These are phyloP conservation scores for Pseudopediastrum boryanum DNA, from an alignment of 139 green algal species.

Conservation along the genomic window DNA sequence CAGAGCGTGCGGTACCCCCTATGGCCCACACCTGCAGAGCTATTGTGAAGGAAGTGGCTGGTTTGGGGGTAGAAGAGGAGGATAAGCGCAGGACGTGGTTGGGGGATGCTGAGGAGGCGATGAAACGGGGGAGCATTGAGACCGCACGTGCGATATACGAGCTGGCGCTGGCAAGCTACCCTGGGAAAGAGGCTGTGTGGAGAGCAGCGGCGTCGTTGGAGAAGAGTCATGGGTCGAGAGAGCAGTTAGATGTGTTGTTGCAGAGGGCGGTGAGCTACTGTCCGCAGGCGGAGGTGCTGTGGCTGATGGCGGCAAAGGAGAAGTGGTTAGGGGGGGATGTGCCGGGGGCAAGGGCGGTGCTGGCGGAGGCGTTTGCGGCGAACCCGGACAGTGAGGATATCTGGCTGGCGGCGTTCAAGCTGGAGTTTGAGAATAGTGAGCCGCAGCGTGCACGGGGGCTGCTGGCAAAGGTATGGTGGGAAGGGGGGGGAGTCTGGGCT, in stretches of 20 bases:
- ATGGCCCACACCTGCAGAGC: conserved; percentile 74
- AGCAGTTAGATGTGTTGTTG: conserved; percentile 86
- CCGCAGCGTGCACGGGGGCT: conserved; percentile 70
- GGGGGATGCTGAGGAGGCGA: conserved; percentile 88
- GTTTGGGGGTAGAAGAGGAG: conserved; percentile 87
- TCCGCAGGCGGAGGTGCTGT: conserved; percentile 92
- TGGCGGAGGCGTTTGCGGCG: conserved; percentile 83
- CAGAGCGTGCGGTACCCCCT: conserved; percentile 70
- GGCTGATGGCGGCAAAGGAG: conserved; percentile 98
- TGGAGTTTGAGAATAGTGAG: conserved; percentile 98
- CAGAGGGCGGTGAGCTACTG: conserved; percentile 85
- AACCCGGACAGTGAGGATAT: conserved; percentile 96
- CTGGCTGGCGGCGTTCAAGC: conserved; percentile 98
- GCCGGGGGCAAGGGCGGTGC: conserved; percentile 70
- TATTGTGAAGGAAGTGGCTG: conserved; percentile 82
- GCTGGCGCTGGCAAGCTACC: conserved; percentile 42
- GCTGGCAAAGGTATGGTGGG: conserved; percentile 55
- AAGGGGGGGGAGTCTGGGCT: no score
- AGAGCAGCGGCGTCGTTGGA: conserved; percentile 88
- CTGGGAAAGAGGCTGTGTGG: conserved; percentile 86
- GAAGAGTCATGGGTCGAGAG: conserved; percentile 80
- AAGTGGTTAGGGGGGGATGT: conserved; percentile 89
- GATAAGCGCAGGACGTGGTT: conserved; percentile 91
- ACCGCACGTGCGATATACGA: conserved; percentile 90
- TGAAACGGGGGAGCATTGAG: conserved; percentile 68